phyloP scores from a whole-genome alignment of 768 basidiomycete species.

The Daedaleopsis sinensis region DNA sequence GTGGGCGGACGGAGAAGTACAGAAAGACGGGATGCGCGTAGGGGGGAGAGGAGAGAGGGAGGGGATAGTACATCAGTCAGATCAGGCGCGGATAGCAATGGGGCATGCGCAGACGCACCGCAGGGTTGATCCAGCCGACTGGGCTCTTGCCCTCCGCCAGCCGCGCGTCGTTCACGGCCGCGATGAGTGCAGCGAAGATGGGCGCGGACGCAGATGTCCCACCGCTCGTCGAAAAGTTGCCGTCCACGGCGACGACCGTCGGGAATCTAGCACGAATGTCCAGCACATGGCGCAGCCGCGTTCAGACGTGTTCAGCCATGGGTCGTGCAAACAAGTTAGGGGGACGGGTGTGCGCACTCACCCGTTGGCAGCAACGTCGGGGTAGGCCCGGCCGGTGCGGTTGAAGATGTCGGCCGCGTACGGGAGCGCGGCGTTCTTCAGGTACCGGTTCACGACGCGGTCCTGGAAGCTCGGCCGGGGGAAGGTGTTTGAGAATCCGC shows the following conservation, averaged over 20 bases:
- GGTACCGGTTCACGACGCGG: conserved; percentile 30
- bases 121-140: conserved; percentile 38
- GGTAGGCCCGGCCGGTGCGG: conserved; percentile 30
- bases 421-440: conserved; percentile 28
- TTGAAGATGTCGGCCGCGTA: conserved; percentile 24
- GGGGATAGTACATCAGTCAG: no score
- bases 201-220: conserved; percentile 66
- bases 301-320: background rate
- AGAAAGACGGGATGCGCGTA: no score
- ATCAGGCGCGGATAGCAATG: background rate
- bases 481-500: conserved; percentile 46
- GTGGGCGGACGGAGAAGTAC: no score
- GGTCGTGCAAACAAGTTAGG: conserved; percentile 4
- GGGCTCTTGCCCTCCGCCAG: conserved; percentile 29
- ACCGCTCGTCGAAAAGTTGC: conserved; percentile 1
- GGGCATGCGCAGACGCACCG: conserved; percentile 23
- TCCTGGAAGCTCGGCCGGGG: conserved; percentile 39
- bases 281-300: no score
- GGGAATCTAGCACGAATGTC: conserved; percentile 28
- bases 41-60: no score
- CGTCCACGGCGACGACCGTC: conserved; percentile 27
- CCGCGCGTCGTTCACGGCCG: conserved; percentile 48
- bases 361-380: conserved; percentile 39
- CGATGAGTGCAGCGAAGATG: conserved; percentile 60
- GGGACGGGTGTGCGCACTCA: conserved; percentile 16